Base-by-base conservation (phyloP, 176 grass and related monocot species). In the Hsuehochloa calcarea region DNA sequence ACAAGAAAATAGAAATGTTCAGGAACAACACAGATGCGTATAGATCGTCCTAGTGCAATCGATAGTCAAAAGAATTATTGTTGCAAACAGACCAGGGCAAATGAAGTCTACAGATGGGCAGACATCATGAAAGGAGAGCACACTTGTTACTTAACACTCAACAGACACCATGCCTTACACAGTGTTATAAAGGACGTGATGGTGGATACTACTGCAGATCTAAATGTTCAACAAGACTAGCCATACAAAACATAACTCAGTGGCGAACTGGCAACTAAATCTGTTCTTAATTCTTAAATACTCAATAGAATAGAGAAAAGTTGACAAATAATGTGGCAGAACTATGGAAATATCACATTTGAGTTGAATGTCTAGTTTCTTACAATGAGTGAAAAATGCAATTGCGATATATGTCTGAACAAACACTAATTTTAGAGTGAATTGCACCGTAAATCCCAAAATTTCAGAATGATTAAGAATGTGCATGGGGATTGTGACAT, bases 71-170 rank as follows among this genome's bases (percentile, higher is more conserved):
- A 46, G 10, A 78, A 58, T 65, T 77, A 46, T 63, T 70, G 70
- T 62, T 65, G 47, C 59, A 29, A 46, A 50, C 10, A 88, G 51
- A 56, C 69, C 59, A 68, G 85, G 66, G 40, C 11, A 72, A 23
- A 20, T 38, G 23, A 81, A 78, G n/a, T 11, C 17, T 51, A 46
- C 20, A 22, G 27, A 60, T 22, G 16, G 9, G 7, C 61, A 56
- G 1, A 35, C 61, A 85, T 26, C 20, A 77, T 77, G 17, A 70
- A 69, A 75, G 22, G 35, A 62, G 25, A 63, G 13, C 39, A 82
- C 51, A 52, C 23, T 43, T n/a, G 38, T 68, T 39, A 43, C 25
- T 29, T 29, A 1, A 73, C 26, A 78, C 6, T n/a, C 27, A 52
- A 40, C 54, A 88, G 60, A 26, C 7, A 29, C 39, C 10, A 68